Conservation (phyloP, 2,329 filamentous ascomycete species). For the Arthrobotrys pseudoclavata region DNA sequence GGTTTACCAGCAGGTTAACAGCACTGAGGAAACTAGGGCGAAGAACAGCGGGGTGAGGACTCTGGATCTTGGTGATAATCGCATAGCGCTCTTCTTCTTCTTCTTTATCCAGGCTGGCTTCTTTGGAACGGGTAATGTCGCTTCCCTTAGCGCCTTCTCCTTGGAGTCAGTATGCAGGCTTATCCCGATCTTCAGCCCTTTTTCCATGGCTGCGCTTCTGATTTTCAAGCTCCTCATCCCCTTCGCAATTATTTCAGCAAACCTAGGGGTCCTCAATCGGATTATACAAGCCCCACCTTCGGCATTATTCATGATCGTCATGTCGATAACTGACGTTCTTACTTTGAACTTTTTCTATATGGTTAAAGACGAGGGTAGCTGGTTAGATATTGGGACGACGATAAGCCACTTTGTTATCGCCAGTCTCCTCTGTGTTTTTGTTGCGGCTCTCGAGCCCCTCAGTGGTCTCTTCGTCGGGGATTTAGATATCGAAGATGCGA, state of each 20-base stretch:
- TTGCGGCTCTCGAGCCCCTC: slow-evolving; percentile 85
- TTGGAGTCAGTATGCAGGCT: slow-evolving; percentile 89
- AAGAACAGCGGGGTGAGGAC: slow-evolving; percentile 63
- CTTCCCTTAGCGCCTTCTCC: slow-evolving; percentile 92
- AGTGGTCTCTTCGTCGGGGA: slow-evolving; percentile 86
- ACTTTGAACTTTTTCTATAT: slow-evolving; percentile 98
- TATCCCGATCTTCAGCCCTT: slow-evolving; percentile 92
- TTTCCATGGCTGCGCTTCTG: slow-evolving; percentile 87
- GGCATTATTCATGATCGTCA: slow-evolving; percentile 92
- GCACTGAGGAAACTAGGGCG: background rate
- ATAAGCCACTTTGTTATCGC: slow-evolving; percentile 97
- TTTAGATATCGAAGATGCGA: slow-evolving; percentile 74
- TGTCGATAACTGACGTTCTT: slow-evolving; percentile 89
- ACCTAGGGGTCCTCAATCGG: slow-evolving; percentile 91
- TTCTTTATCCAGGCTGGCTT: slow-evolving; percentile 94
- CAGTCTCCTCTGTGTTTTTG: slow-evolving; percentile 88
- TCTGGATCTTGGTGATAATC: slow-evolving; percentile 84
- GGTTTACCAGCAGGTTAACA: slow-evolving; percentile 70
- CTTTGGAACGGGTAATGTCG: slow-evolving; percentile 96
- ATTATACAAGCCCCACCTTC: slow-evolving; percentile 84
- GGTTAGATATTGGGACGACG: slow-evolving; percentile 96
- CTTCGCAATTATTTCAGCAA: slow-evolving; percentile 91
- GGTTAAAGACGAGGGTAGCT: slow-evolving; percentile 94
- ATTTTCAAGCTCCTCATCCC: slow-evolving; percentile 92
- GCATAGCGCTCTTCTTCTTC: slow-evolving; percentile 94